These are phyloP conservation scores for Aspergillus pseudoterreus DNA, from an alignment of 2,329 filamentous ascomycete species.

Conservation along the genomic window DNA sequence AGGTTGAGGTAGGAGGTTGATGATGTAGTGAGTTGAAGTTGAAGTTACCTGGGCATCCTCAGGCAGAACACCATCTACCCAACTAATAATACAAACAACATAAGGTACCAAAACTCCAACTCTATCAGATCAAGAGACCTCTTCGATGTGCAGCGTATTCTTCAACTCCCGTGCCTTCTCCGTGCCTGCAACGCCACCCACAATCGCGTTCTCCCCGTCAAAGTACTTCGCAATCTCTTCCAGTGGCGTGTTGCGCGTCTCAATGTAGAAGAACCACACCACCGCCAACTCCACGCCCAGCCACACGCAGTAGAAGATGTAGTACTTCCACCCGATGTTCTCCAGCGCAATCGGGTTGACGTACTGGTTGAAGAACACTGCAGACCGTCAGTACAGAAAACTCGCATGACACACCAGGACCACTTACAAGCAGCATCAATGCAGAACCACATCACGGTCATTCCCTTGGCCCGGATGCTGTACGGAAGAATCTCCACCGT, in stretches of 20 bases:
- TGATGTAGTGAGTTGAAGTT: too few relatives aligned
- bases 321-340: slow-evolving; percentile 35
- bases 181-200: slow-evolving; percentile 19
- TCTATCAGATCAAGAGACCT: not conserved
- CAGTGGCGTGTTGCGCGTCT: slow-evolving; percentile 30
- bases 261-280: slow-evolving; percentile 35
- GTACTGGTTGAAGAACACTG: slow-evolving; percentile 36
- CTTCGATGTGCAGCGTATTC: slow-evolving; percentile 6
- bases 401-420: not conserved
- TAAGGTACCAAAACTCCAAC: not conserved
- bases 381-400: slow-evolving; percentile 1
- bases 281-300: slow-evolving; percentile 27
- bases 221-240: slow-evolving; percentile 36
- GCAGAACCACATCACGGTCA: slow-evolving; percentile 36
- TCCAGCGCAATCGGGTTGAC: slow-evolving; percentile 31
- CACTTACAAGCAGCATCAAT: slow-evolving; percentile 22
- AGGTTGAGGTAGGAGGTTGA: too few relatives aligned
- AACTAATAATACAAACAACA: not conserved
- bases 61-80: too few relatives aligned
- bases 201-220: slow-evolving; percentile 19
- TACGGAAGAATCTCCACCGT: slow-evolving; percentile 49
- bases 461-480: slow-evolving; percentile 48
- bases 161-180: slow-evolving; percentile 15
- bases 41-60: too few relatives aligned
- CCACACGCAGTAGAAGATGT: slow-evolving; percentile 36